Evolutionary conservation across 768 basidiomycete genomes (phyloP).

Genomic region (Tricholoma bakamatsutake): DNA sequence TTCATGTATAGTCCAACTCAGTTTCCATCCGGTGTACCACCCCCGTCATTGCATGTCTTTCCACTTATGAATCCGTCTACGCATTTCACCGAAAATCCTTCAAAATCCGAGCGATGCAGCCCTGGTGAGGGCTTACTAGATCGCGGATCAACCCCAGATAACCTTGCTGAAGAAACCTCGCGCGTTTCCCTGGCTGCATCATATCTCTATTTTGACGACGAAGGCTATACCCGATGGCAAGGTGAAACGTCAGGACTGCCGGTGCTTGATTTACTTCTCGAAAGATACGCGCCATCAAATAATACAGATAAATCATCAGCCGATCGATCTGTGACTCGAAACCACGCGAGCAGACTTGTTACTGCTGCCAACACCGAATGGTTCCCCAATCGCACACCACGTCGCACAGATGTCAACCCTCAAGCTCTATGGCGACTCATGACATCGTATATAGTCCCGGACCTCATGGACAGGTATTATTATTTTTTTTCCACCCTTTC

Average conservation of each 20-base stretch:
- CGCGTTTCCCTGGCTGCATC: slow-evolving; percentile 68
- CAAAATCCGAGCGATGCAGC: not conserved
- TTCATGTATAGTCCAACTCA: slow-evolving; percentile 23
- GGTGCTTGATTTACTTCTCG: slow-evolving; percentile 76
- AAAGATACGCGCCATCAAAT: slow-evolving; percentile 46
- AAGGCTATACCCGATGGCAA: slow-evolving; percentile 85
- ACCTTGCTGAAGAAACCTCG: slow-evolving; percentile 50
- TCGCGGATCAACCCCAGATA: slow-evolving; percentile 28
- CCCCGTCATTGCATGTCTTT: slow-evolving; percentile 70
- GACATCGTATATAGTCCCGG: slow-evolving; percentile 80
- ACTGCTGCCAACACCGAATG: slow-evolving; percentile 45
- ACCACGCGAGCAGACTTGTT: slow-evolving; percentile 24
- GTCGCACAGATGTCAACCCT: slow-evolving; percentile 76
- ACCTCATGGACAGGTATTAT: slow-evolving; percentile 87
- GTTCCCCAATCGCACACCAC: slow-evolving; percentile 80
- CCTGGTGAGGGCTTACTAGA: not conserved
- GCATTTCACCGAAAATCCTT: slow-evolving; percentile 53
- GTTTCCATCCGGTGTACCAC: slow-evolving; percentile 56
- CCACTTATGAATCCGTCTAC: slow-evolving; percentile 79
- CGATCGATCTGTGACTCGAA: slow-evolving; percentile 11
- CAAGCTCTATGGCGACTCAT: slow-evolving; percentile 84
- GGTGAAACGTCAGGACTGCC: slow-evolving; percentile 92
- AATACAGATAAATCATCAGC: slow-evolving; percentile 16
- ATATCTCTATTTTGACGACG: slow-evolving; percentile 83
- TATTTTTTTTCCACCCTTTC: slow-evolving; percentile 19